Base-by-base conservation (phyloP, 1,284 basidiomycete species). In the Pyrrhoderma noxium region DNA sequence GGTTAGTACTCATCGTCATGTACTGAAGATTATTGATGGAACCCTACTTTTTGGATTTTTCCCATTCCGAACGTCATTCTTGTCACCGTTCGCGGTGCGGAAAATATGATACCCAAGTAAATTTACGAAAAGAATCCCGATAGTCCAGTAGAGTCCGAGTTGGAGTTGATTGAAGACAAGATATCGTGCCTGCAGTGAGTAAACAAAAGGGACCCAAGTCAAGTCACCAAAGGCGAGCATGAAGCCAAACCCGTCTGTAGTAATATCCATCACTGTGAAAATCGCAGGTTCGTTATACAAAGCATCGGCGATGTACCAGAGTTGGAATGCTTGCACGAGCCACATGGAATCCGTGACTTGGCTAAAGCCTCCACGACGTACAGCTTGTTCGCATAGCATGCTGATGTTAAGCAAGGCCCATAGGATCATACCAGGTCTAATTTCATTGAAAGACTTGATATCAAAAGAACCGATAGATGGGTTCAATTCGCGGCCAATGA, bases 191-290 rank as follows among this genome's bases (percentile, higher is more conserved):
- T 98, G 94, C 3, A 97, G 79, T 19, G 83, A 85, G 69, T 97
- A 99, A 11, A 84, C 84, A 69, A 98, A 97, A 3, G 96, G 95
- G 8, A 99, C 89, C 89, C 93, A 98, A 19, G 84, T 72, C 21
- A 98, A 78, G 66, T 98, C 93, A 43, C 95, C 96, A 46, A 96
- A 82, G 2, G 91, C 72, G 25, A 99, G 84, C 95, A 99, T 99
- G 77, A 95, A 98, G 5, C 96, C 96, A 61, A 99, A 98, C 3
- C 95, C 95, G 61, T 99, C 96, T 23, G 91, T 92, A 7, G 87
- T 95, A 63, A 99, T 96, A 65, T 99, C 95, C 92, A 99, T 98
- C 18, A 89, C 93, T 8, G 90, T 94, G 56, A 98, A 77, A 62
- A 99, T 82, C 9, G 89, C 85, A 3, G 84, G 79, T 85, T 97